Evolutionary conservation across 2,329 filamentous ascomycete genomes (phyloP).

Genomic region (Trichoderma guizhouense): DNA sequence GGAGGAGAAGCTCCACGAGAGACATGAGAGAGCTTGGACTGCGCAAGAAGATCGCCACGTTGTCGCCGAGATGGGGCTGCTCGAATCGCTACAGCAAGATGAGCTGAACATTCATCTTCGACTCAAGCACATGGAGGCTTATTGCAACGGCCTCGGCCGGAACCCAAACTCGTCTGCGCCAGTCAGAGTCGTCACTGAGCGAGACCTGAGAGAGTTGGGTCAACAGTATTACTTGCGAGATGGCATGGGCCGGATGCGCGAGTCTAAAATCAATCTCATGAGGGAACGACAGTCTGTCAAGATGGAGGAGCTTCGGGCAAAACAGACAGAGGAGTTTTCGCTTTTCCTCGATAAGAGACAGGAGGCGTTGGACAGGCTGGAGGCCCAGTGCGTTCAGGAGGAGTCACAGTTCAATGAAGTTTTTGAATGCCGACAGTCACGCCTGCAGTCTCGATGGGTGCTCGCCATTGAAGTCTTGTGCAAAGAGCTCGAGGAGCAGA

Average conservation of each 20-base stretch:
- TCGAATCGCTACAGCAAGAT: constrained; percentile 51
- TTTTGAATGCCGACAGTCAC: constrained; percentile 45
- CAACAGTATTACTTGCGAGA: constrained; percentile 61
- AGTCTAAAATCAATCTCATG: constrained; percentile 62
- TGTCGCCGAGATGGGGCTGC: constrained; percentile 59
- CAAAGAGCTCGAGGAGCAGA: constrained; percentile 47
- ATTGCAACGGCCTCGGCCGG: constrained; percentile 54
- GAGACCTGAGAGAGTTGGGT: constrained; percentile 55
- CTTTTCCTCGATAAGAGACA: constrained; percentile 44
- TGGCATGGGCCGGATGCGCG: constrained; percentile 56
- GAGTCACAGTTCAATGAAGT: constrained; percentile 44
- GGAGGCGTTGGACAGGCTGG: constrained; percentile 48
- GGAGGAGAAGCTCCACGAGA: constrained; percentile 52
- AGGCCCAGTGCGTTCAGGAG: constrained; percentile 47
- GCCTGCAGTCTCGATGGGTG: constrained; percentile 49
- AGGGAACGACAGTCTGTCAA: constrained; percentile 61
- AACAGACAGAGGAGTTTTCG: constrained; percentile 52
- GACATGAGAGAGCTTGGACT: constrained; percentile 49
- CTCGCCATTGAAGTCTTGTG: constrained; percentile 52
- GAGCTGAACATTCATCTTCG: constrained; percentile 56
- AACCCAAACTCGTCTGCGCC: constrained; percentile 40
- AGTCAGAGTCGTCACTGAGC: constrained; percentile 54
- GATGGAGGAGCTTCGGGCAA: constrained; percentile 55
- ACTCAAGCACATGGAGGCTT: constrained; percentile 64
- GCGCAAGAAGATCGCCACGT: constrained; percentile 61